Base-by-base conservation (phyloP, 495 filamentous ascomycete species). In the Xylaria scruposa region DNA sequence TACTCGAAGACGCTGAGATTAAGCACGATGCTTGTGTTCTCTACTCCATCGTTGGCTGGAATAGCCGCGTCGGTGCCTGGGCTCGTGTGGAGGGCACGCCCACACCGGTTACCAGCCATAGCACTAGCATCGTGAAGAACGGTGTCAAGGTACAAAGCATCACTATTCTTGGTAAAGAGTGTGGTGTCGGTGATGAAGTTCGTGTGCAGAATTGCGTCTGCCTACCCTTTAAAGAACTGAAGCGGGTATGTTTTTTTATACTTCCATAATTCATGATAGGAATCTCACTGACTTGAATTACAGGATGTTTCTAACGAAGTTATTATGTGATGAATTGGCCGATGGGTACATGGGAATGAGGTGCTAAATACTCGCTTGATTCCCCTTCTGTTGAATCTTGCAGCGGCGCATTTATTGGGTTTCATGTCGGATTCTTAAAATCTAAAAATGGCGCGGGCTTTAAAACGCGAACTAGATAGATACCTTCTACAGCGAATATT, bases 111-210 rank as follows among this genome's bases (percentile, higher is more conserved):
- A 90, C 87, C 38, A 97, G 91, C 84, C 97, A 99, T 83, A 92
- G 90, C 13, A 98, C 97, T 10, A 97, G 91, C 83, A 94, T 98
- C 74, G 84, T 98, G 77, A 98, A 97, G 89, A 96, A 97, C 73
- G 96, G 96, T 42, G 89, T 98, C 82, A 98, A 98, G 87, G 97
- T 99, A 65, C 96, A 99, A 86, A 97, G 94, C 83, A 97, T 99
- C 79, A 98, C 95, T 46, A 99, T 98, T 74, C 84, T 99, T 73
- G 96, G 95, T 78, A 97, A 98, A 86, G 96, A 99, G 81, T 98
- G 97, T 78, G 91, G 85, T 42, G 97, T 98, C 63, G 94, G 91
- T 1, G 96, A 99, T 76, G 96, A 99, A 79, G 92, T 99, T 38
- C 90, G 94, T 67, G 94, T 99, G 75, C 96, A 98, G 85, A 99